These are phyloP conservation scores for Trypanosoma theileri DNA, from an alignment of 208 protist species.

Conservation along the genomic window DNA sequence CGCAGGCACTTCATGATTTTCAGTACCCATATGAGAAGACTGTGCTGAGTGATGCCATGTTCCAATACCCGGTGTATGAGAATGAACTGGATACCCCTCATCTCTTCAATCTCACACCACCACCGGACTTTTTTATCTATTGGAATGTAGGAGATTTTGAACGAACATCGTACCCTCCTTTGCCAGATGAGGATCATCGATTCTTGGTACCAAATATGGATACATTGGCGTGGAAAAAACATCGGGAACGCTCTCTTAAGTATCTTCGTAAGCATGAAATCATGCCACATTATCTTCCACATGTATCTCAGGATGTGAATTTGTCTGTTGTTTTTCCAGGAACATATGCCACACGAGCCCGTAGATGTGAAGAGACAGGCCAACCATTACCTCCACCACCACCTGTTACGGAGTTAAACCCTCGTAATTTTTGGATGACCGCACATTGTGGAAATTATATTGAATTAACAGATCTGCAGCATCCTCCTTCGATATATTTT, in stretches of 20 bases:
- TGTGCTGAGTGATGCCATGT: constrained; percentile 88
- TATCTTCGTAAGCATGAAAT: constrained; percentile 90
- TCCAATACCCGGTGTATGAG: constrained; percentile 89
- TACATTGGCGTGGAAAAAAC: constrained; percentile 49
- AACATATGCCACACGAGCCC: constrained; percentile 54
- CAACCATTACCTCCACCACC: constrained; percentile 49
- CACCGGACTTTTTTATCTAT: constrained; percentile 88
- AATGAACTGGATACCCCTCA: constrained; percentile 87
- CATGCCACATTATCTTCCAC: constrained; percentile 63
- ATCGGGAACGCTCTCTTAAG: constrained; percentile 43
- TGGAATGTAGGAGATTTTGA: constrained; percentile 86
- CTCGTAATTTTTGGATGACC: constrained; percentile 90
- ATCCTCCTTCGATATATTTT: constrained; percentile 82
- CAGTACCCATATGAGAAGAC: constrained; percentile 92
- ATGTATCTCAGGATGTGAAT: constrained; percentile 75
- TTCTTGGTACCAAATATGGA: constrained; percentile 50
- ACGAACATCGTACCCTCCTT: constrained; percentile 69
- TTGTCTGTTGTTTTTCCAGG: constrained; percentile 85
- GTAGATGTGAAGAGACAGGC: constrained; percentile 52
- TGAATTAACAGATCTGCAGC: constrained; percentile 82
- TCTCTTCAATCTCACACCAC: constrained; percentile 84
- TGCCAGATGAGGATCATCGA: constrained; percentile 74
- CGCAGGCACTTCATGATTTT: constrained; percentile 85
- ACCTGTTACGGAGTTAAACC: constrained; percentile 50
- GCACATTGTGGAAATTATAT: constrained; percentile 92